phyloP scores from a whole-genome alignment of 2,329 filamentous ascomycete species.

The Phyllosticta citrichinensis region DNA sequence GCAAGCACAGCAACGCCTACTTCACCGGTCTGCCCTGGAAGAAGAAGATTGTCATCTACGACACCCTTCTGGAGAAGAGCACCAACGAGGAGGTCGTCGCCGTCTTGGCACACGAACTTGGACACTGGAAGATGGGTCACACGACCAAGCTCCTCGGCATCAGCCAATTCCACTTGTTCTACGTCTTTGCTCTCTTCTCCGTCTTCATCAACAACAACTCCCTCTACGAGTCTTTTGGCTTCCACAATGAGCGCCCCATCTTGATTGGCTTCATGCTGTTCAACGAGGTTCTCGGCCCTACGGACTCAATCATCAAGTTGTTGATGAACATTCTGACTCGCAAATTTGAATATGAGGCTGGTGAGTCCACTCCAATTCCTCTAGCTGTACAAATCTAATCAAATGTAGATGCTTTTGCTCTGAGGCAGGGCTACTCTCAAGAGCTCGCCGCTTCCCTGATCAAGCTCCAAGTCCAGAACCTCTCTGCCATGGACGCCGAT shows the following conservation, averaged over 20 bases:
- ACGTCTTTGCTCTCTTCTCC: slow-evolving; percentile 92
- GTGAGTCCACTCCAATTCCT: slow-evolving; percentile 25
- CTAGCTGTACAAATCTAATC: slow-evolving; percentile 13
- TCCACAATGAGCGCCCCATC: slow-evolving; percentile 71
- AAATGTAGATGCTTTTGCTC: slow-evolving; percentile 66
- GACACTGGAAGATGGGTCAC: slow-evolving; percentile 94
- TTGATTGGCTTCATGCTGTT: slow-evolving; percentile 97
- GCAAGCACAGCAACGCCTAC: slow-evolving; percentile 82
- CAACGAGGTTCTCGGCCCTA: slow-evolving; percentile 88
- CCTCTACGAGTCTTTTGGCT: slow-evolving; percentile 85
- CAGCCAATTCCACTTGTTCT: slow-evolving; percentile 77
- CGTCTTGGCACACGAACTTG: slow-evolving; percentile 88
- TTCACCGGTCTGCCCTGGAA: slow-evolving; percentile 98
- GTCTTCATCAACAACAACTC: slow-evolving; percentile 94
- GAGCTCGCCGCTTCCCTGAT: slow-evolving; percentile 83
- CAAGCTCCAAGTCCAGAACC: slow-evolving; percentile 96
- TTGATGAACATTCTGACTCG: slow-evolving; percentile 93
- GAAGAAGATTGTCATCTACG: slow-evolving; percentile 99
- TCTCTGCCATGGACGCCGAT: slow-evolving; percentile 97
- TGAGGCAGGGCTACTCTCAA: slow-evolving; percentile 68
- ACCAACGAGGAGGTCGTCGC: slow-evolving; percentile 86
- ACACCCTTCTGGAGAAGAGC: slow-evolving; percentile 94
- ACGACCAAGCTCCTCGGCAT: slow-evolving; percentile 87
- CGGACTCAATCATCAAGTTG: slow-evolving; percentile 90
- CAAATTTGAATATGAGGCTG: slow-evolving; percentile 92